Conservation (phyloP, 495 filamentous ascomycete species). For the Cercophora samala region DNA sequence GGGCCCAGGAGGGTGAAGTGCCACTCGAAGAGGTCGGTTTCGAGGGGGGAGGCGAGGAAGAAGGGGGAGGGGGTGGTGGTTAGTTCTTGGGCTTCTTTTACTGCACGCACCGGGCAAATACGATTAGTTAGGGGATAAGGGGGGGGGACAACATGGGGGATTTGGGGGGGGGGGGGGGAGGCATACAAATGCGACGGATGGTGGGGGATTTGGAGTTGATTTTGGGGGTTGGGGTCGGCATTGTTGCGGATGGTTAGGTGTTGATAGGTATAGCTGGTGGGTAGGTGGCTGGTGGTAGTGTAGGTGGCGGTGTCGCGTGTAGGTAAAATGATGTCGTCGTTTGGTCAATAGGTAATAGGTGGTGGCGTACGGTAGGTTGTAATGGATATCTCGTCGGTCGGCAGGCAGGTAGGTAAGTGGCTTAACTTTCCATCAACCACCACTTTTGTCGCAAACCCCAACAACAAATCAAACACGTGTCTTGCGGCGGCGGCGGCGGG, state of each 20-base stretch:
- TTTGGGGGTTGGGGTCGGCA: conserved; percentile 36
- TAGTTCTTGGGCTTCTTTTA: conserved; percentile 84
- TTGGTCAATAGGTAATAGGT: not conserved
- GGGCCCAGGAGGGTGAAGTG: conserved; percentile 97
- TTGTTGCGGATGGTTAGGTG: conserved; percentile 22
- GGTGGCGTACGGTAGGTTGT: no score
- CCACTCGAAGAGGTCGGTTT: conserved; percentile 95
- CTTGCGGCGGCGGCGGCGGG: no score
- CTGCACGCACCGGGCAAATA: conserved; percentile 32
- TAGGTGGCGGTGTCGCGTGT: not conserved
- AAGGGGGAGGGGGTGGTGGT: conserved; percentile 71
- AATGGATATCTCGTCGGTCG: no score
- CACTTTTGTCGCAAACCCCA: no score
- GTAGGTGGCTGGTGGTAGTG: conserved; percentile 1
- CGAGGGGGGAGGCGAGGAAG: conserved; percentile 76
- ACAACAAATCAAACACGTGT: no score
- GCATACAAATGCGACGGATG: conserved; percentile 70
- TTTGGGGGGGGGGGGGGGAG: conserved; percentile 3
- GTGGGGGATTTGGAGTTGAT: conserved; percentile 78
- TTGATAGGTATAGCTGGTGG: conserved; percentile 1
- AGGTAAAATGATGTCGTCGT: not conserved
- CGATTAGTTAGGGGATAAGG: conserved; percentile 15
- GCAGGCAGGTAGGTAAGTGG: no score
- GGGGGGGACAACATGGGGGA: no score
- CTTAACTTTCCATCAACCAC: no score